A percentile compares a stretch with the other conserved stretches of the same genome.
These are phyloP conservation scores for Cryomyces minteri DNA, from an alignment of 495 filamentous ascomycete species.

Conservation along the genomic window DNA sequence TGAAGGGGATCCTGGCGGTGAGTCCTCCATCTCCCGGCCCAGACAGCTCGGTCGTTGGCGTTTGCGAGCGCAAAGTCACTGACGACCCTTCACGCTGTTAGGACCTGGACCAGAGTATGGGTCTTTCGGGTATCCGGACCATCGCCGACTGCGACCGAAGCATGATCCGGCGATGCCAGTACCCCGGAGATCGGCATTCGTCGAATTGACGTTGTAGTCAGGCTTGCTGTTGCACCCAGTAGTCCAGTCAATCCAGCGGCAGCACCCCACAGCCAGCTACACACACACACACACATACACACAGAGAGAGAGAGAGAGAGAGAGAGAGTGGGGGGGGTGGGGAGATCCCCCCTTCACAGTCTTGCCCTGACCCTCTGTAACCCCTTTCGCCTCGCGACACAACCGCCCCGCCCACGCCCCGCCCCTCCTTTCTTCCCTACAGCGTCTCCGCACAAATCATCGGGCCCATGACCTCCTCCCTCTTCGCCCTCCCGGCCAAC, in stretches of 20 bases:
- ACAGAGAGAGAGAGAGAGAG: no score
- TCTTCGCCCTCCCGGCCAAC: conserved; percentile 14
- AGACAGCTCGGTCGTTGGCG: no score
- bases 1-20: conserved; percentile 6
- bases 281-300: no score
- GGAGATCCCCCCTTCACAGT: no score
- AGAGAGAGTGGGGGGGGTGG: no score
- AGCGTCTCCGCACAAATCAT: conserved; percentile 14
- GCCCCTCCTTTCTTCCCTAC: background rate
- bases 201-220: background rate
- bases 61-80: no score
- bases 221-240: no score
- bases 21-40: background rate
- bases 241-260: no score
- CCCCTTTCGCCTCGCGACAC: no score
- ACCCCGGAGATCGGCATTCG: conserved; percentile 27
- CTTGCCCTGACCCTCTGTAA: no score
- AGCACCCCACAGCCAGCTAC: no score
- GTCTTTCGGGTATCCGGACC: conserved; percentile 32
- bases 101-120: conserved; percentile 43
- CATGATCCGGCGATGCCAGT: conserved; percentile 32
- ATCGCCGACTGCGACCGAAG: conserved; percentile 32
- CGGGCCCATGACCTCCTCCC: conserved; percentile 12
- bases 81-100: background rate
- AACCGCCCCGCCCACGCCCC: no score